Evolutionary conservation across 495 filamentous ascomycete genomes (phyloP).

Genomic region (Penicillium riverlandense): DNA sequence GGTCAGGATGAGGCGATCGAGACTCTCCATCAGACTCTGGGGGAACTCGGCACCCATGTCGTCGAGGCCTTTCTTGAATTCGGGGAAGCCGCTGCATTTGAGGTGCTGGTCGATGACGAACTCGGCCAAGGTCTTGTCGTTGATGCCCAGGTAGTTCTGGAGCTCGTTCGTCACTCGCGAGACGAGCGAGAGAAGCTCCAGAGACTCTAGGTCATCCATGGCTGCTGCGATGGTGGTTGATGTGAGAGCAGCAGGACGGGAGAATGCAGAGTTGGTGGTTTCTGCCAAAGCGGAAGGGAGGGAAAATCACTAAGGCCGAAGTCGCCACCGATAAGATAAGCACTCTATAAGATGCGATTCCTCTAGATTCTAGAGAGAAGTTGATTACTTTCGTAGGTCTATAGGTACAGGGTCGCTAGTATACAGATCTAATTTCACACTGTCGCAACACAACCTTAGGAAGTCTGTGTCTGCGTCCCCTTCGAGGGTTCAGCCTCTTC

Average conservation of each 20-base stretch:
- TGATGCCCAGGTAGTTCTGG: slow-evolving; percentile 87
- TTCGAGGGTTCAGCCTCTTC: neutral
- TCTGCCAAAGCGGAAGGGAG: slow-evolving; percentile 3
- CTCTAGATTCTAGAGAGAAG: too few species aligned
- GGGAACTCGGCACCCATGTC: slow-evolving; percentile 83
- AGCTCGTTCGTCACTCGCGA: slow-evolving; percentile 92
- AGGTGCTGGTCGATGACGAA: slow-evolving; percentile 88
- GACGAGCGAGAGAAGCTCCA: slow-evolving; percentile 89
- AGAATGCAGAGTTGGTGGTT: too few species aligned
- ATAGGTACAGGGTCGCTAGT: slow-evolving; percentile 1
- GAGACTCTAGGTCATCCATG: slow-evolving; percentile 86
- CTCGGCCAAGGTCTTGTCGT: slow-evolving; percentile 90
- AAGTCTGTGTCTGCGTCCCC: neutral
- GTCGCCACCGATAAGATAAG: slow-evolving; percentile 41
- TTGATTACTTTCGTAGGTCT: neutral
- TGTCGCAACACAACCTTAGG: too few species aligned
- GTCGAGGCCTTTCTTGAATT: slow-evolving; percentile 65
- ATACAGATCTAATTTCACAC: slow-evolving; percentile 9
- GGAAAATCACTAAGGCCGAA: slow-evolving; percentile 38
- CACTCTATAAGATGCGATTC: neutral
- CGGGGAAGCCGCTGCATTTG: slow-evolving; percentile 56
- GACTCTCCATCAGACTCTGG: slow-evolving; percentile 78
- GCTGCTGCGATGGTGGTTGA: neutral
- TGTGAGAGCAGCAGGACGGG: too few species aligned
- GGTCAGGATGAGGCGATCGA: slow-evolving; percentile 78